phyloP scores from a whole-genome alignment of 169 alveolate genomes.

The Babesia ovis region DNA sequence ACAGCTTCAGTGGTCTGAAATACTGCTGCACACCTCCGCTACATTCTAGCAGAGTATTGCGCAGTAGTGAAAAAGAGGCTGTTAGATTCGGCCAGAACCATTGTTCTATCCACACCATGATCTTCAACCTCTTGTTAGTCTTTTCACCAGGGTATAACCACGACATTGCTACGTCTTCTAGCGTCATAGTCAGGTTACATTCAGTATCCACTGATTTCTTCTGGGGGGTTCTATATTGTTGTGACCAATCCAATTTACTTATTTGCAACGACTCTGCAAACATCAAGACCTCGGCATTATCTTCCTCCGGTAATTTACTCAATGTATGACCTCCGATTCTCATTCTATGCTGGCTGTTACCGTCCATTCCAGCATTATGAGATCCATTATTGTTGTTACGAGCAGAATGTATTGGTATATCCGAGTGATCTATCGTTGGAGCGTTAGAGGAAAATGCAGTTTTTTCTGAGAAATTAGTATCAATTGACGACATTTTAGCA shows the following conservation, averaged over 20 bases:
- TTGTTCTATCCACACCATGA: background rate
- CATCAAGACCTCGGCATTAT: background rate
- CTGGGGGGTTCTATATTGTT: too few species aligned
- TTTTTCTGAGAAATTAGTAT: background rate
- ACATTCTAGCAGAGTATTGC: background rate
- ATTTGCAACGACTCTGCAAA: slow-evolving; percentile 7
- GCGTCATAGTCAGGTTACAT: background rate
- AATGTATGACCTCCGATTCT: too few species aligned
- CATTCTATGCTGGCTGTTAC: too few species aligned
- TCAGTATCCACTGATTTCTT: too few species aligned
- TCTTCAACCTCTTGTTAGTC: background rate
- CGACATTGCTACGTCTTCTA: background rate
- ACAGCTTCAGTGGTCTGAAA: slow-evolving; percentile 15
- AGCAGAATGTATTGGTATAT: background rate
- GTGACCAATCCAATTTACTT: background rate
- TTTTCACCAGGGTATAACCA: background rate
- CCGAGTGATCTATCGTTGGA: background rate
- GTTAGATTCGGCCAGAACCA: slow-evolving; percentile 17
- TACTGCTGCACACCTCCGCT: slow-evolving; percentile 17
- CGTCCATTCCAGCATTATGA: background rate
- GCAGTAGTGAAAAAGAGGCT: background rate
- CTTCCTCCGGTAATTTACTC: background rate
- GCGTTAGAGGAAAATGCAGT: background rate
- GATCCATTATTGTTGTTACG: too few species aligned
- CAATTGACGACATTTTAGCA: background rate